Conservation (phyloP, 2,329 filamentous ascomycete genomes). For the Penicillium concentricum region DNA sequence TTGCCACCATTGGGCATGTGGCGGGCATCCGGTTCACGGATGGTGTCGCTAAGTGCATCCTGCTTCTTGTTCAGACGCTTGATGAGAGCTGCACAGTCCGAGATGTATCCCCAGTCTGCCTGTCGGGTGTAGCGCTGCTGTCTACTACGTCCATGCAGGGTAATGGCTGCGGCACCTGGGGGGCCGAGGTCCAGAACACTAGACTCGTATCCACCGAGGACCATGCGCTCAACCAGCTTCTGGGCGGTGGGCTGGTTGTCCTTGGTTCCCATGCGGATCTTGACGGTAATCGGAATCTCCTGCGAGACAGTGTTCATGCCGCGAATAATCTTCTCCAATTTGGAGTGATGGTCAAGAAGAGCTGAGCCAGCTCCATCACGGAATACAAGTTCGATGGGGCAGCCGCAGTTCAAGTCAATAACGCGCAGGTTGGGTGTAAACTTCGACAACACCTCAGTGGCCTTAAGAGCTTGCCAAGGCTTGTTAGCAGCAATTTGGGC, state of each 20-base stretch:
- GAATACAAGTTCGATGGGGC: conserved; percentile 92
- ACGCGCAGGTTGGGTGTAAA: conserved; percentile 81
- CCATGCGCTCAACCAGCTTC: conserved; percentile 77
- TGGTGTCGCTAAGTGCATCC: conserved; percentile 69
- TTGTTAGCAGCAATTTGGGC: conserved; percentile 92
- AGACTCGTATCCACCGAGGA: conserved; percentile 74
- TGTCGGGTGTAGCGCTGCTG: conserved; percentile 90
- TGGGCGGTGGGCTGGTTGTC: conserved; percentile 76
- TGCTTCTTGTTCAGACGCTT: conserved; percentile 72
- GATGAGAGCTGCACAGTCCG: conserved; percentile 82
- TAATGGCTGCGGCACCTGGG: conserved; percentile 89
- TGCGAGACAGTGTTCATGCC: conserved; percentile 95
- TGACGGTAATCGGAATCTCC: conserved; percentile 87
- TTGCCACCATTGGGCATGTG: conserved; percentile 68
- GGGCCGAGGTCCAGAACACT: conserved; percentile 66
- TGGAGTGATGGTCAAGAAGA: conserved; percentile 81
- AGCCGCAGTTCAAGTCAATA: conserved; percentile 95
- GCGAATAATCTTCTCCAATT: conserved; percentile 89
- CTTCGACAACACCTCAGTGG: conserved; percentile 74
- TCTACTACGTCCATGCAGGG: conserved; percentile 86
- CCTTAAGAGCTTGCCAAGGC: conserved; percentile 85
- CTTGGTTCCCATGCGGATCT: conserved; percentile 88
- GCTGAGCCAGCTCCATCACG: conserved; percentile 85
- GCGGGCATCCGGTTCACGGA: conserved; percentile 71
- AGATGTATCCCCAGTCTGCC: conserved; percentile 95